A percentile compares a stretch with the other conserved stretches of the same genome.
These are phyloP conservation scores for Perkinsus olseni DNA, from an alignment of 169 alveolate species.

Conservation along the genomic window DNA sequence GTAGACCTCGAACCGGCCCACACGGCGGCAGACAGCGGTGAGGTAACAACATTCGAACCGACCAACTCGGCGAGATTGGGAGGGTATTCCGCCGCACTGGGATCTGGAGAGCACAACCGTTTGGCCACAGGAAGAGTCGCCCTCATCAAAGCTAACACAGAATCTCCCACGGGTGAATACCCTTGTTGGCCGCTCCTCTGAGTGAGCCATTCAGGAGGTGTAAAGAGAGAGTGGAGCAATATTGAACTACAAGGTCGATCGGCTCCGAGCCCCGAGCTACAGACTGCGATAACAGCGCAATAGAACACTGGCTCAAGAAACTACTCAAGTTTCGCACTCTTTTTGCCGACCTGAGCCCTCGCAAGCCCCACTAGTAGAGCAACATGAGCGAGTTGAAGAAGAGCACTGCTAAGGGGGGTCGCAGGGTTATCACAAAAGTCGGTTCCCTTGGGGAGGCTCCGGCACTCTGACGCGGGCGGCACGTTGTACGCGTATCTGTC, in stretches of 20 bases:
- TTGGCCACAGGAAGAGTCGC: not conserved
- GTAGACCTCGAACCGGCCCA: not conserved
- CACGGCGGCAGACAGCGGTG: not conserved
- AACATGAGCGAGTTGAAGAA: not conserved
- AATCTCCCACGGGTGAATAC: not conserved
- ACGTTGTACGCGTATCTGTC: not conserved
- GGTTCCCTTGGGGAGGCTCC: not conserved
- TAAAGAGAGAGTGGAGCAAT: not conserved
- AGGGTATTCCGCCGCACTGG: not conserved
- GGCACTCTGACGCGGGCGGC: not conserved
- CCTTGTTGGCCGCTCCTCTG: not conserved
- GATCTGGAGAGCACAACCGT: not conserved
- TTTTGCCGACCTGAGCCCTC: not conserved
- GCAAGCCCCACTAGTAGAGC: not conserved
- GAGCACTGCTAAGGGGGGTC: not conserved
- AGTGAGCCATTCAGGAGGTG: not conserved
- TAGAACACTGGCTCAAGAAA: not conserved
- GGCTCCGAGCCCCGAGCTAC: too few relatives aligned
- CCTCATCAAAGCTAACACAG: not conserved
- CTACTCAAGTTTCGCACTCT: not conserved
- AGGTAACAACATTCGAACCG: not conserved
- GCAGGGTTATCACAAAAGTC: conserved; percentile 1
- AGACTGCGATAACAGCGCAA: not conserved
- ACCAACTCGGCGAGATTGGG: not conserved
- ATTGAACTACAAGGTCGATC: too few relatives aligned